Base-by-base conservation (phyloP, 345 rosid genomes). In the Alliaria petiolata region DNA sequence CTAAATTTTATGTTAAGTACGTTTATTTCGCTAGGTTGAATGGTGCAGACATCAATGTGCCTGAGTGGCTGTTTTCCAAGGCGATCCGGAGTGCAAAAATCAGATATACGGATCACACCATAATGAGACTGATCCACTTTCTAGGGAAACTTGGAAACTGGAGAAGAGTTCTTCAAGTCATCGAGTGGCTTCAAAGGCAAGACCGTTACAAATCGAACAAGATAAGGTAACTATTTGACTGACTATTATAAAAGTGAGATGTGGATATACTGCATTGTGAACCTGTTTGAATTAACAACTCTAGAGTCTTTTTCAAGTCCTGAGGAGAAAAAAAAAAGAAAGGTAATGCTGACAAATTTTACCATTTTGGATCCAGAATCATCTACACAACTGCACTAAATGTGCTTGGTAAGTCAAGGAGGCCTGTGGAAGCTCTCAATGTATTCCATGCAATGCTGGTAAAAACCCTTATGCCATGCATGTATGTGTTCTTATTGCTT, bases 341-440 rank as follows among this genome's bases (percentile, higher is more conserved):
- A n/a, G n/a, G n/a, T n/a, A n/a, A n/a, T n/a, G n/a, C n/a, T n/a
- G n/a, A n/a, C n/a, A n/a, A n/a, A n/a, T n/a, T 44, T 36, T 36
- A 66, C 47, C 62, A 34, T 81, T 34, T 43, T 61, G 57, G 58
- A 25, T 77, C 30, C 55, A 93, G 98, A 65, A 62, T 77, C 65
- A 71, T 93, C 51, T 91, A 85, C 61, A 89, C 98, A 62, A 85
- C 97, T 71, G 92, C 98, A 43, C 87, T 93, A 70, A 68, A 80
- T 79, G 97, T 77, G 62, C 92, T 93, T 57, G 89, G 92, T 47
- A 93, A 91, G 83, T 89, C 92, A 81, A 83, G 85, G 69, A 86
- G 97, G 79, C 98, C 98, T 62, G 92, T 89, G 53, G 98, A 91
- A 82, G 98, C 97, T 47, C 89, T 93, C 49, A 91, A 89, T 80